These are phyloP conservation scores for Lactarius sp. DNA, from an alignment of 768 basidiomycete genomes.

Conservation along the genomic window DNA sequence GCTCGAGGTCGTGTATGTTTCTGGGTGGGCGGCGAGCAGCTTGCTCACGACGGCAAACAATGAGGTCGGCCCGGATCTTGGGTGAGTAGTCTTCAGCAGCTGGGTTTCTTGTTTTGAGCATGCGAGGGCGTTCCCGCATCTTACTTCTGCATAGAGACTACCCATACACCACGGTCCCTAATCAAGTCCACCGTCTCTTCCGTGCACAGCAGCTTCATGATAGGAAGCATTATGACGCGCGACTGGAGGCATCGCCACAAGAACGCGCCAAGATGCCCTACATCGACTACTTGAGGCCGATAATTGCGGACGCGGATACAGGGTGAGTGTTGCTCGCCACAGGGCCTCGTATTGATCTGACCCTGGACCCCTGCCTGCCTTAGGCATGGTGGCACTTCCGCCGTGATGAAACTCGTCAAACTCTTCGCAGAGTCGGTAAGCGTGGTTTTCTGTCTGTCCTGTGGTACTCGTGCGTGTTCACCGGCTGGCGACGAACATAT, in stretches of 20 bases:
- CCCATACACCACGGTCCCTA: slow-evolving; percentile 94
- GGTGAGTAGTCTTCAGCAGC: slow-evolving; percentile 39
- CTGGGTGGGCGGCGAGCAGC: slow-evolving; percentile 87
- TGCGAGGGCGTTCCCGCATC: not conserved
- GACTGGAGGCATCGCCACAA: slow-evolving; percentile 59
- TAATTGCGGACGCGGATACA: slow-evolving; percentile 93
- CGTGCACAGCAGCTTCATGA: slow-evolving; percentile 91
- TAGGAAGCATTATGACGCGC: slow-evolving; percentile 87
- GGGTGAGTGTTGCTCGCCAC: slow-evolving; percentile 50
- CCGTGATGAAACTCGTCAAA: slow-evolving; percentile 92
- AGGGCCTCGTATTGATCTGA: slow-evolving; percentile 10
- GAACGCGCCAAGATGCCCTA: slow-evolving; percentile 67
- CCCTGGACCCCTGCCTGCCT: not conserved
- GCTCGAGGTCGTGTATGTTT: slow-evolving; percentile 87
- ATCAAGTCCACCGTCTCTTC: slow-evolving; percentile 89
- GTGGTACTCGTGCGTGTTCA: slow-evolving; percentile 10
- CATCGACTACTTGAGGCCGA: slow-evolving; percentile 85
- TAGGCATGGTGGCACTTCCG: slow-evolving; percentile 88
- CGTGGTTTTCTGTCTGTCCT: slow-evolving; percentile 2
- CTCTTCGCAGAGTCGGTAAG: slow-evolving; percentile 87
- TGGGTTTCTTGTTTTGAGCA: not conserved
- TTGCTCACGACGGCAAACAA: slow-evolving; percentile 86
- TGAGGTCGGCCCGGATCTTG: slow-evolving; percentile 89
- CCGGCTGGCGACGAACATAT: not conserved
- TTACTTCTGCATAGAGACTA: slow-evolving; percentile 64